A percentile compares a stretch with the other conserved stretches of the same genome.
Conservation (phyloP, 352 stramenopile species). For the Pseudoperonospora humuli region DNA sequence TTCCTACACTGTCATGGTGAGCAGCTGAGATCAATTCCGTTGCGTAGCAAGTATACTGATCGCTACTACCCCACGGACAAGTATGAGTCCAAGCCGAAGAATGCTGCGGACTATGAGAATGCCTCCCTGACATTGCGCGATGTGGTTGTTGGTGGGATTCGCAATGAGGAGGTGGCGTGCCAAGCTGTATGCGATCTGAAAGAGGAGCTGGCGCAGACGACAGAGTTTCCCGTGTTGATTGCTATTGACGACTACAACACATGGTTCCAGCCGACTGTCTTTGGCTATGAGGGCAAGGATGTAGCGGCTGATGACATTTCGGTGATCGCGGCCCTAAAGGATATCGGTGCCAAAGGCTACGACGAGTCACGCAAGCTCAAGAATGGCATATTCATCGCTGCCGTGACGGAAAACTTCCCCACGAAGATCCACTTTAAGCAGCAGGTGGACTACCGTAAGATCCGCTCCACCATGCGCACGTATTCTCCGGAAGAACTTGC, state of each 20-base stretch:
- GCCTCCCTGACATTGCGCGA: slow-evolving; percentile 62
- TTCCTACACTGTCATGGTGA: slow-evolving; percentile 70
- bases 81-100: slow-evolving; percentile 71
- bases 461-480: slow-evolving; percentile 68
- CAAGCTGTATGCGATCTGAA: slow-evolving; percentile 75
- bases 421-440: slow-evolving; percentile 71
- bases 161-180: slow-evolving; percentile 77
- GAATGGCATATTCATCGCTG: slow-evolving; percentile 78
- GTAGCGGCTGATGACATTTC: slow-evolving; percentile 72
- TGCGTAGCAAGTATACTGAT: slow-evolving; percentile 67
- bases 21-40: slow-evolving; percentile 50
- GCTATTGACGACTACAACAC: slow-evolving; percentile 87
- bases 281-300: slow-evolving; percentile 77
- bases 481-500: slow-evolving; percentile 74
- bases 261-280: slow-evolving; percentile 82
- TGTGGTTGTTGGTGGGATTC: slow-evolving; percentile 69
- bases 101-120: slow-evolving; percentile 39
- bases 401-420: slow-evolving; percentile 80
- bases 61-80: slow-evolving; percentile 70
- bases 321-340: slow-evolving; percentile 67
- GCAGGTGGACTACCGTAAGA: slow-evolving; percentile 70
- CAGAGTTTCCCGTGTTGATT: slow-evolving; percentile 80
- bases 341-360: slow-evolving; percentile 59
- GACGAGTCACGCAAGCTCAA: slow-evolving; percentile 48
- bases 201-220: slow-evolving; percentile 64